These are phyloP conservation scores for Rhodotorula diobovata DNA, from an alignment of 768 basidiomycete genomes.

Conservation along the genomic window DNA sequence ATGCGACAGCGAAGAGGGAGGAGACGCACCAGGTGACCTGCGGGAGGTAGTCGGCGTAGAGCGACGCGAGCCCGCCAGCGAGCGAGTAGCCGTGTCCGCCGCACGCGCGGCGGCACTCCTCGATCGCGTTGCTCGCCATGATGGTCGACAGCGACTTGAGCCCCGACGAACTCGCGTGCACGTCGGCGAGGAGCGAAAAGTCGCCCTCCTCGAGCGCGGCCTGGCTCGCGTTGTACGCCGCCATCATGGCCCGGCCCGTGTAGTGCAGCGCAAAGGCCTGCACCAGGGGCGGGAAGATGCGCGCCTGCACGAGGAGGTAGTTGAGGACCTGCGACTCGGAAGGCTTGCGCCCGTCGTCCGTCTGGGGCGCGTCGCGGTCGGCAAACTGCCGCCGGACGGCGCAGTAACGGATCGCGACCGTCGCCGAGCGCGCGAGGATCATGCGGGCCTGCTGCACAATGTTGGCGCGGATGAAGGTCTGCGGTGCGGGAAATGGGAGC, in stretches of 20 bases:
- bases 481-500: too few species aligned
- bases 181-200: conserved; percentile 42
- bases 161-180: conserved; percentile 43
- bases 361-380: conserved; percentile 43
- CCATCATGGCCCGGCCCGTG: conserved; percentile 40
- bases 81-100: conserved; percentile 45
- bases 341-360: conserved; percentile 34
- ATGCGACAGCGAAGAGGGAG: too few species aligned
- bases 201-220: conserved; percentile 39
- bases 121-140: conserved; percentile 41
- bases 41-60: conserved; percentile 41
- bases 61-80: conserved; percentile 40
- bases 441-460: conserved; percentile 42
- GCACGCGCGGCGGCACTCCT: conserved; percentile 44
- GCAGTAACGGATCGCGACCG: conserved; percentile 45
- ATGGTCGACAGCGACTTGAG: conserved; percentile 42
- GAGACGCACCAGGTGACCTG: conserved; percentile 42
- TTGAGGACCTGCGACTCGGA: conserved; percentile 42
- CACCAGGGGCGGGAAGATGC: conserved; percentile 38
- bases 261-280: conserved; percentile 37
- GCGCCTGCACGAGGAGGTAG: conserved; percentile 45
- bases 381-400: conserved; percentile 44
- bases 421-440: conserved; percentile 43
- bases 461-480: conserved; percentile 17
- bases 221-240: conserved; percentile 36